Evolutionary conservation across 1,139 yeast species (phyloP).

Genomic region (Scheffersomyces quercinus): DNA sequence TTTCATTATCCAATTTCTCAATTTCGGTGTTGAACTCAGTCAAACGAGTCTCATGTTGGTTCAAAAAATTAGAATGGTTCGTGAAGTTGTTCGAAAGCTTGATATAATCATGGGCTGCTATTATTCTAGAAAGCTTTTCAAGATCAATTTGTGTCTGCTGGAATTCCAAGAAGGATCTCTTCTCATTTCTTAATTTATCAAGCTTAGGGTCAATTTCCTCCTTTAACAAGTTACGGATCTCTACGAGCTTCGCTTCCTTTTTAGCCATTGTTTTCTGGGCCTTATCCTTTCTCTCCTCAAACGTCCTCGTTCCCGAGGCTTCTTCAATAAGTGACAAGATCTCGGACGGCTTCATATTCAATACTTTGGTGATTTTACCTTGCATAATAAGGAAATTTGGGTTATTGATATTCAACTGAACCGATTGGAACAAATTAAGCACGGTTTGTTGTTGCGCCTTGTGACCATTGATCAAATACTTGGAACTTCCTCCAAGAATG

Average conservation of each 20-base stretch:
- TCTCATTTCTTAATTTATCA: slow-evolving; percentile 77
- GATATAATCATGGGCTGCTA: slow-evolving; percentile 75
- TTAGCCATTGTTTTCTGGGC: slow-evolving; percentile 91
- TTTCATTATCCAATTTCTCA: slow-evolving; percentile 53
- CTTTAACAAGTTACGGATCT: slow-evolving; percentile 66
- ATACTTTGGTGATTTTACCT: slow-evolving; percentile 94
- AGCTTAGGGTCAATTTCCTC: slow-evolving; percentile 95
- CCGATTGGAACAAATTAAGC: slow-evolving; percentile 85
- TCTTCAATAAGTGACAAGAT: slow-evolving; percentile 90
- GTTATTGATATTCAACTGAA: slow-evolving; percentile 91
- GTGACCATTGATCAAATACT: slow-evolving; percentile 92
- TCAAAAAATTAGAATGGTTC: slow-evolving; percentile 39
- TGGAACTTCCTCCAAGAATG: slow-evolving; percentile 87
- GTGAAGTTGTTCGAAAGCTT: slow-evolving; percentile 42
- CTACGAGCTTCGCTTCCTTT: slow-evolving; percentile 81
- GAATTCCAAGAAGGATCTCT: slow-evolving; percentile 78
- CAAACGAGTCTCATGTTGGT: slow-evolving; percentile 37
- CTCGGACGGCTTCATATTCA: slow-evolving; percentile 93
- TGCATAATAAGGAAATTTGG: slow-evolving; percentile 98
- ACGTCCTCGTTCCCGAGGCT: slow-evolving; percentile 97
- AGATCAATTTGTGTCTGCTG: slow-evolving; percentile 83
- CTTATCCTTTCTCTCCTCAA: slow-evolving; percentile 89
- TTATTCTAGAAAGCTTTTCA: slow-evolving; percentile 71
- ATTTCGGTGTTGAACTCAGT: slow-evolving; percentile 37
- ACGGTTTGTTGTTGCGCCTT: slow-evolving; percentile 96